phyloP scores from a whole-genome alignment of 192 early-diverging fungal species.

The Funneliformis mosseae region DNA sequence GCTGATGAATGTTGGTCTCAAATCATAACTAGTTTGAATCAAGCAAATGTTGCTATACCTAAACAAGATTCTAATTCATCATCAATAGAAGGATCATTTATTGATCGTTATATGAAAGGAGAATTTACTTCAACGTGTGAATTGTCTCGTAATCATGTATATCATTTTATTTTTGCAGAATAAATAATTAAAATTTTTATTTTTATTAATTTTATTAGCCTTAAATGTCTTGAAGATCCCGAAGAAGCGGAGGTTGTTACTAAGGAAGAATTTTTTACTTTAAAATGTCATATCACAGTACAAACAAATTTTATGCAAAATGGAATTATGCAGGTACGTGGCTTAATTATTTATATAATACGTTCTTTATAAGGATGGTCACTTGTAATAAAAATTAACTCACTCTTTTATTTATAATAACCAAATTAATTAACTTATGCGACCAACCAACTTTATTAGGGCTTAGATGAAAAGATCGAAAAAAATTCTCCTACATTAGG shows the following conservation, averaged over 20 bases:
- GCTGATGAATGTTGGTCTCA: conserved; percentile 98
- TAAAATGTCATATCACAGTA: conserved; percentile 72
- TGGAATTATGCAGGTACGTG: conserved; percentile 60
- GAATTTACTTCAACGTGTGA: conserved; percentile 53
- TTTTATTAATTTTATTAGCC: conserved; percentile 43
- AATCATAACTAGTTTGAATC: conserved; percentile 70
- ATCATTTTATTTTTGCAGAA: neutral
- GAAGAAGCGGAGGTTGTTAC: conserved; percentile 64
- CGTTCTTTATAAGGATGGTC: too few species aligned
- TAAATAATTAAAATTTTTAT: neutral
- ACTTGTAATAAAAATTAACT: neutral
- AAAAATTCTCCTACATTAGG: conserved; percentile 85
- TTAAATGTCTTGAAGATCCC: conserved; percentile 79
- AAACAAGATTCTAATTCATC: conserved; percentile 24
- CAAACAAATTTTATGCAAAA: conserved; percentile 78
- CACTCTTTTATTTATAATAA: neutral
- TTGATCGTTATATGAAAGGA: conserved; percentile 85
- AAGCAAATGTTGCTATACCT: conserved; percentile 51
- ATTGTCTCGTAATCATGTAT: neutral
- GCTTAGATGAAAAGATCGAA: conserved; percentile 82
- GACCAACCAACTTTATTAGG: conserved; percentile 38
- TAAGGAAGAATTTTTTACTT: conserved; percentile 75
- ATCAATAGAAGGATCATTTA: conserved; percentile 47
- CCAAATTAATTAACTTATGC: neutral
- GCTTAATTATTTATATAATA: neutral